Evolutionary conservation across 2,329 filamentous ascomycete genomes (phyloP), one percentile per base, ranked within the genome.

Genomic region (Cladosporium sp.): DNA sequence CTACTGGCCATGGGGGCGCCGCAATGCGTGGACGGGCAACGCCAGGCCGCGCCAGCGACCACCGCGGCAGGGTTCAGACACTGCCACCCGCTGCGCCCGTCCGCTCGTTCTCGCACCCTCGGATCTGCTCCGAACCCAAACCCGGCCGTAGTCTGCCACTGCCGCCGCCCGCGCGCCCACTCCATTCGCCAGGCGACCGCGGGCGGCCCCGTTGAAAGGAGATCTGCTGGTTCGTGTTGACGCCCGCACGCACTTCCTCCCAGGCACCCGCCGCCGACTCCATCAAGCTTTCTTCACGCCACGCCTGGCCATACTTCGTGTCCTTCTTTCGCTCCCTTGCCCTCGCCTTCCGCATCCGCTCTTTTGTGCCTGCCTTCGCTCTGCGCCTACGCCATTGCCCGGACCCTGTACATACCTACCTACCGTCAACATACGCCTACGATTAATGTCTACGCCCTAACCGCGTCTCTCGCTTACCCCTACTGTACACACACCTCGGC

Each of bases 371-470:
- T 28, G 22, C 22, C 22, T 28, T 28, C 22, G 22, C 22, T 28
- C 22, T 28, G 22, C 22, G 22, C 42, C 32, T 7, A 5, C 11
- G 31, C 22, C 42, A 45, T 38, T 38, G 13, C 35, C 35, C 10
- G 35, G 35, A 38, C 13, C 35, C n/a, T 38, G 35, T 38, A 38
- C 11, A 33, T 35, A 18, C 9, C n/a, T 13, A 31, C 43, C 16
- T 35, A 32, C 16, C 22, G 13, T 9, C 41, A 43, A 9, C 31
- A 31, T 19, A 34, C 43, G n/a, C 13, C 44, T 38, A 49, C 35
- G 16, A 41, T 40, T 49, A 49, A 49, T 49, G 37, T 33, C 46
- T 41, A 37, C 46, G 13, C n/a, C 19, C 11, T 49, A 10, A 43
- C 22, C 35, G 10, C 42, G 11, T 19, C 19, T 28, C 4, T 28